These are phyloP conservation scores for Limnomonas spitsbergensis DNA, from an alignment of 139 green algal genomes.

Conservation along the genomic window DNA sequence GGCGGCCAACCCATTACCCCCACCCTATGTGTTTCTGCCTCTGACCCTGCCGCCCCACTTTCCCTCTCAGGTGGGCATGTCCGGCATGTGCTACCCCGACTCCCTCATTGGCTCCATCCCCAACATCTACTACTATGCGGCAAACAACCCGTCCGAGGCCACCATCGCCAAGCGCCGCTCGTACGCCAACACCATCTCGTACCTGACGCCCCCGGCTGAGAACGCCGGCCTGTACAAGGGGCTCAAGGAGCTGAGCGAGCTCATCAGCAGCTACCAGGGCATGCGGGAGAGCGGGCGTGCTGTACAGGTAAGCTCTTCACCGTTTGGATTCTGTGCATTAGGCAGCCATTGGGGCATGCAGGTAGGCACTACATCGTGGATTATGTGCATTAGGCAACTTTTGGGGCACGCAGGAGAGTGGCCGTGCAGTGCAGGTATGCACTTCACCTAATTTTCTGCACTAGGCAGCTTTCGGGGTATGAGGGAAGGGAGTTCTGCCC, in stretches of 20 bases:
- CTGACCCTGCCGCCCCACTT: too few relatives aligned
- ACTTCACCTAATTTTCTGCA: too few relatives aligned
- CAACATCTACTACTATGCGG: conserved; percentile 99
- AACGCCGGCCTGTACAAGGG: conserved; percentile 99
- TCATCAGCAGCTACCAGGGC: conserved; percentile 91
- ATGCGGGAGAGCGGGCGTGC: conserved; percentile 28
- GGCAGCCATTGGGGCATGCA: too few relatives aligned
- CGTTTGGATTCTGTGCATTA: too few relatives aligned
- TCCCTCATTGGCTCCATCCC: conserved; percentile 93
- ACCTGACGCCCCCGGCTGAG: conserved; percentile 97
- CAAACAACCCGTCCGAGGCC: conserved; percentile 98
- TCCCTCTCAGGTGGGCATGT: conserved; percentile 99
- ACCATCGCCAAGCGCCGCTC: conserved; percentile 98
- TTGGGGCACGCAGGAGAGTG: too few relatives aligned
- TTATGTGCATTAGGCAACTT: too few relatives aligned
- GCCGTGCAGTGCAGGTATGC: too few relatives aligned
- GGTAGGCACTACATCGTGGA: too few relatives aligned
- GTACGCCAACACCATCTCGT: conserved; percentile 99
- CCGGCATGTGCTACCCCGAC: conserved; percentile 95
- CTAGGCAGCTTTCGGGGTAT: too few relatives aligned
- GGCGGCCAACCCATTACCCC: conserved; percentile 98
- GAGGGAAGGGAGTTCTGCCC: too few relatives aligned
- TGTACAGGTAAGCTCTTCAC: conserved; percentile 8
- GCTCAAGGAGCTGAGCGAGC: conserved; percentile 92
- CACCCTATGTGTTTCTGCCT: too few relatives aligned